Conservation (phyloP, 1,284 basidiomycete species). For the Ceratobasidium sp. region DNA sequence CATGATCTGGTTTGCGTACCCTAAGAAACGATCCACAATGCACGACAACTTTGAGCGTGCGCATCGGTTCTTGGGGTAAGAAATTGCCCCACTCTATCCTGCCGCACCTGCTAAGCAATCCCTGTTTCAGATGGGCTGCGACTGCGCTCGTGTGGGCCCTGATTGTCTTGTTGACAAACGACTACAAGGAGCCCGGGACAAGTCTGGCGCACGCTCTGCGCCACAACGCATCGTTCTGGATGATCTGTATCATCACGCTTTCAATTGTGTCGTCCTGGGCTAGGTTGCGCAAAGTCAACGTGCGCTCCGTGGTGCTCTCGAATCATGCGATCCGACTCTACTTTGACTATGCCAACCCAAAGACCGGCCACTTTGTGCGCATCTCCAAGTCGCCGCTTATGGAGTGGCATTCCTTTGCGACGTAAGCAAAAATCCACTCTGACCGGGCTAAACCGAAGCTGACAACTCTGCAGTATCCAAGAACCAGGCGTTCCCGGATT, state of each 20-base stretch:
- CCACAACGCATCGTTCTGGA: slow-evolving; percentile 66
- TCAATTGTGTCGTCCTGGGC: slow-evolving; percentile 69
- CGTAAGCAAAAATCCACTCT: slow-evolving; percentile 49
- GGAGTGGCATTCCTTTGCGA: slow-evolving; percentile 74
- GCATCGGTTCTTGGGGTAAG: slow-evolving; percentile 59
- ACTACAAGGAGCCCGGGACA: slow-evolving; percentile 61
- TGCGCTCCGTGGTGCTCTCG: slow-evolving; percentile 67
- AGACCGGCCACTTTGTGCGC: slow-evolving; percentile 67
- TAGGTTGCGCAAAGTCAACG: slow-evolving; percentile 65
- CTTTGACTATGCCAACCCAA: slow-evolving; percentile 70
- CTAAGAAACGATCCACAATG: slow-evolving; percentile 33
- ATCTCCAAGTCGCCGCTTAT: slow-evolving; percentile 66
- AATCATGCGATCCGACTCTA: slow-evolving; percentile 69
- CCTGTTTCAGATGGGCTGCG: slow-evolving; percentile 63
- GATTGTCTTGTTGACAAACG: slow-evolving; percentile 66
- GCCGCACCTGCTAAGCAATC: background rate
- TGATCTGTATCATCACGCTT: slow-evolving; percentile 64
- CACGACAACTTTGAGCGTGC: slow-evolving; percentile 56
- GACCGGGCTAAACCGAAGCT: slow-evolving; percentile 56
- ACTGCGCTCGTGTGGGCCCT: slow-evolving; percentile 69
- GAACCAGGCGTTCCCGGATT: slow-evolving; percentile 59
- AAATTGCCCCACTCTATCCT: background rate
- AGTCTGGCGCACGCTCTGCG: slow-evolving; percentile 63
- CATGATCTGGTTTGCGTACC: slow-evolving; percentile 37
- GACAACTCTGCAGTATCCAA: slow-evolving; percentile 16